Evolutionary conservation across 202 grass and related monocot genomes (phyloP).

Genomic region (Cymbopogon flexuosus): DNA sequence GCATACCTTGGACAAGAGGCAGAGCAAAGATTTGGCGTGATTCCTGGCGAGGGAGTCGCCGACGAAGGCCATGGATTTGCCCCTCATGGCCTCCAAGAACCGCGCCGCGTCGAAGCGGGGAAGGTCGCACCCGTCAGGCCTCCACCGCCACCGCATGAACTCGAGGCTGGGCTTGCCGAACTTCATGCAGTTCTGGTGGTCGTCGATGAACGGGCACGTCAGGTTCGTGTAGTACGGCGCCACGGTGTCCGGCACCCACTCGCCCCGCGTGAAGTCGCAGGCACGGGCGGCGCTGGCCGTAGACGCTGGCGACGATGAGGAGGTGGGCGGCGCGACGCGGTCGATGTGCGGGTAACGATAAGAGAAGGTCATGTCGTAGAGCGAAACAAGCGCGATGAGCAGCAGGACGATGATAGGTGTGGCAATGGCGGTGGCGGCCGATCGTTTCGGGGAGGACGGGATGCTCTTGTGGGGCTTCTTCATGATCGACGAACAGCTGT

Average conservation of each 20-base stretch:
- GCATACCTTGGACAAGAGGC: slow-evolving; percentile 40
- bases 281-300: background rate
- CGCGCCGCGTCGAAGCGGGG: slow-evolving; percentile 43
- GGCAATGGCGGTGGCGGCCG: slow-evolving; percentile 12
- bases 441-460: slow-evolving; percentile 8
- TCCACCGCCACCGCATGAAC: slow-evolving; percentile 59
- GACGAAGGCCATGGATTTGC: slow-evolving; percentile 58
- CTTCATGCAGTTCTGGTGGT: slow-evolving; percentile 76
- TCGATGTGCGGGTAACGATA: background rate
- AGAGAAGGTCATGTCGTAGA: slow-evolving; percentile 25
- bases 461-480: slow-evolving; percentile 36
- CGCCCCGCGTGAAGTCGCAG: slow-evolving; percentile 41
- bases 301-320: background rate
- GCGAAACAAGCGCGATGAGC: slow-evolving; percentile 21
- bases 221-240: slow-evolving; percentile 55
- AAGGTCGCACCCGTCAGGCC: slow-evolving; percentile 45
- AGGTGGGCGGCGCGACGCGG: background rate
- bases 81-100: slow-evolving; percentile 54
- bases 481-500: slow-evolving; percentile 13
- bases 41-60: slow-evolving; percentile 72
- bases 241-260: slow-evolving; percentile 44
- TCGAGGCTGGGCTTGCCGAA: slow-evolving; percentile 53
- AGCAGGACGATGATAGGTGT: slow-evolving; percentile 28
- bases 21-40: slow-evolving; percentile 60
- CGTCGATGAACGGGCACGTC: slow-evolving; percentile 64